These are phyloP conservation scores for Populus tremula DNA, from an alignment of 345 rosid genomes.

Conservation along the genomic window DNA sequence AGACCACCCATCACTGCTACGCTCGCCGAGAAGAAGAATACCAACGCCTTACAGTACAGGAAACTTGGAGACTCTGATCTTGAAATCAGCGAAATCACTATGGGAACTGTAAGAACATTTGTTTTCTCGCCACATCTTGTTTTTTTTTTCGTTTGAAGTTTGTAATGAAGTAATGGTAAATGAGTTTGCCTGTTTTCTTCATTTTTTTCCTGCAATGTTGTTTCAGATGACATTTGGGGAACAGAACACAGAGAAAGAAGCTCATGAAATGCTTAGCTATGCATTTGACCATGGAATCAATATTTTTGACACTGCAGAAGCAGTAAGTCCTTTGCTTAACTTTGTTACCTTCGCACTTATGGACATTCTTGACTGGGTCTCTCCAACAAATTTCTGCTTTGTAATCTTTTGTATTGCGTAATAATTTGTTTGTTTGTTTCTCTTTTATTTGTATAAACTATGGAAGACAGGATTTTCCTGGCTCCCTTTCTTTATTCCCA, in stretches of 20 bases:
- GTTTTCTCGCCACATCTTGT: no score
- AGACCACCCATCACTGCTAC: conserved; percentile 29
- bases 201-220: neutral
- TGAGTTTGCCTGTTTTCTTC: neutral
- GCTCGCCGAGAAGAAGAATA: conserved; percentile 38
- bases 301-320: conserved; percentile 78
- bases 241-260: conserved; percentile 83
- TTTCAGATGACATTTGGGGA: conserved; percentile 88
- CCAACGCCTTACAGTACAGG: conserved; percentile 51
- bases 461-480: neutral
- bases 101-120: conserved; percentile 57
- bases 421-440: no score
- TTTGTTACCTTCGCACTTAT: neutral
- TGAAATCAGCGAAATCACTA: conserved; percentile 61
- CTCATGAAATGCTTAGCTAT: conserved; percentile 75
- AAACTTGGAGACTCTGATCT: conserved; percentile 87
- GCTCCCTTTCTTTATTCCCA: neutral
- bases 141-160: neutral
- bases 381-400: no score
- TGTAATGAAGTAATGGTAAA: neutral
- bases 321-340: conserved; percentile 40
- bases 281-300: conserved; percentile 69
- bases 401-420: no score
- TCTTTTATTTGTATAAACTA: no score
- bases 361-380: neutral